A percentile compares a stretch with the other conserved stretches of the same genome.
These are phyloP conservation scores for Candida nitratophila DNA, from an alignment of 805 yeast species.

Conservation along the genomic window DNA sequence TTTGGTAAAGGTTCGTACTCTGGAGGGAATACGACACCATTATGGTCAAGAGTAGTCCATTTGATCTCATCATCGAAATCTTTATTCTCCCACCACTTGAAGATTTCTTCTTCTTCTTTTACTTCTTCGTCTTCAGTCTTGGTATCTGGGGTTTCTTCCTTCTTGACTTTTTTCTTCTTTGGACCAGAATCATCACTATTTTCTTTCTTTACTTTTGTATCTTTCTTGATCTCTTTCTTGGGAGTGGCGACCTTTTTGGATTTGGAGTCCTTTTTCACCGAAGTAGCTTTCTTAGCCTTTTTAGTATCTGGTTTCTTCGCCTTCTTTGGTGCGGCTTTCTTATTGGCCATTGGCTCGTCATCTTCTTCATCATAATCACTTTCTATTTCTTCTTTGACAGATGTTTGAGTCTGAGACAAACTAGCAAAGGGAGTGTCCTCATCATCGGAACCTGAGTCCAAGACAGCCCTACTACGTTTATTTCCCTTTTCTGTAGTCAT, in stretches of 20 bases:
- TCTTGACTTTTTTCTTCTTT: conserved; percentile 9
- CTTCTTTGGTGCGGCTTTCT: background rate
- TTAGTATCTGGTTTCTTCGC: conserved; percentile 1
- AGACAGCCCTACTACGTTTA: background rate
- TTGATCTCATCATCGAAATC: conserved; percentile 68
- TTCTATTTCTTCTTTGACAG: background rate
- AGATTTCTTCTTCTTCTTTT: conserved; percentile 53
- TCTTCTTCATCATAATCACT: background rate
- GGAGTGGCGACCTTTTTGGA: conserved; percentile 4
- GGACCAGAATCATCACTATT: conserved; percentile 8
- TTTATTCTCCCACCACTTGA: conserved; percentile 78
- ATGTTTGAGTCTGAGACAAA: background rate
- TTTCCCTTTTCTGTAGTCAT: background rate
- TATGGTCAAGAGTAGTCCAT: conserved; percentile 84
- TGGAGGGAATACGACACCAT: conserved; percentile 92
- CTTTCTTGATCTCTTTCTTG: conserved; percentile 3
- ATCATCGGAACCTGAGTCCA: background rate
- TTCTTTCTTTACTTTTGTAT: conserved; percentile 7
- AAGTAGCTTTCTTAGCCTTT: conserved; percentile 1
- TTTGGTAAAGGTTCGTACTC: conserved; percentile 81
- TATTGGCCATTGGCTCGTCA: background rate
- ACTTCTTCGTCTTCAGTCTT: conserved; percentile 23
- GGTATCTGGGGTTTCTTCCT: conserved; percentile 12
- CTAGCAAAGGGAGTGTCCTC: background rate
- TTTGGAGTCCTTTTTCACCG: conserved; percentile 5